Conservation (phyloP, 108 stramenopile species). For the Nitzschia sp. region DNA sequence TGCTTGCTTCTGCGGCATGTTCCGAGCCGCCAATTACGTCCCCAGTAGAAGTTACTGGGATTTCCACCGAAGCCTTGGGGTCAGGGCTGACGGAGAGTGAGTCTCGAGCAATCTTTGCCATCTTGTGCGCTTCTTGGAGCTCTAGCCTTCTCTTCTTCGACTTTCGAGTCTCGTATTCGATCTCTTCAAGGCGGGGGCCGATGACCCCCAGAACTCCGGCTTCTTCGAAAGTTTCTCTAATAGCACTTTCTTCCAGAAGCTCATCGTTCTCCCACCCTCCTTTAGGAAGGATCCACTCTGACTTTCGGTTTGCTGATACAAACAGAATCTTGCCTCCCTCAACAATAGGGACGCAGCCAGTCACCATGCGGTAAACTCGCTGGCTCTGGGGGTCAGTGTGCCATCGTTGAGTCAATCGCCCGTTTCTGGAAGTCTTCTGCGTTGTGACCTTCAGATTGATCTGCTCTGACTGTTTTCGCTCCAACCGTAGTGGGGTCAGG, state of each 20-base stretch:
- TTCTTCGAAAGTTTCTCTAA: constrained; percentile 91
- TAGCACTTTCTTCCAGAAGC: constrained; percentile 82
- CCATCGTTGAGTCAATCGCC: constrained; percentile 73
- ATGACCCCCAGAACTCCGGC: constrained; percentile 81
- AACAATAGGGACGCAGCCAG: constrained; percentile 77
- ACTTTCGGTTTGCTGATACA: constrained; percentile 70
- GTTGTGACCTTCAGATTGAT: constrained; percentile 61
- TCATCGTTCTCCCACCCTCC: constrained; percentile 96
- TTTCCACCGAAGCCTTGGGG: not conserved
- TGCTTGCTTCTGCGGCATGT: constrained; percentile 1
- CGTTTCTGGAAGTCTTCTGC: constrained; percentile 62
- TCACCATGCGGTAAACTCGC: constrained; percentile 52
- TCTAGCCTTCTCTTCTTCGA: constrained; percentile 64
- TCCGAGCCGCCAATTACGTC: not conserved
- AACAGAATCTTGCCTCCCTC: constrained; percentile 77
- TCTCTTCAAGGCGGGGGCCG: constrained; percentile 62
- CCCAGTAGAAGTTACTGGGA: not conserved
- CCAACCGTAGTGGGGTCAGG: constrained; percentile 21
- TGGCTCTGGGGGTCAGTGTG: constrained; percentile 39
- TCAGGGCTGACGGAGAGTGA: not conserved
- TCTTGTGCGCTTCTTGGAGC: constrained; percentile 35
- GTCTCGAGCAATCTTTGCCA: constrained; percentile 4
- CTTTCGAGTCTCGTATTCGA: constrained; percentile 86
- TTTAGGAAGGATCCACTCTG: constrained; percentile 94
- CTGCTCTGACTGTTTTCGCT: constrained; percentile 28